These are phyloP conservation scores for Cutaneotrichosporon curvatum DNA, from an alignment of 1,284 basidiomycete genomes.

Conservation along the genomic window DNA sequence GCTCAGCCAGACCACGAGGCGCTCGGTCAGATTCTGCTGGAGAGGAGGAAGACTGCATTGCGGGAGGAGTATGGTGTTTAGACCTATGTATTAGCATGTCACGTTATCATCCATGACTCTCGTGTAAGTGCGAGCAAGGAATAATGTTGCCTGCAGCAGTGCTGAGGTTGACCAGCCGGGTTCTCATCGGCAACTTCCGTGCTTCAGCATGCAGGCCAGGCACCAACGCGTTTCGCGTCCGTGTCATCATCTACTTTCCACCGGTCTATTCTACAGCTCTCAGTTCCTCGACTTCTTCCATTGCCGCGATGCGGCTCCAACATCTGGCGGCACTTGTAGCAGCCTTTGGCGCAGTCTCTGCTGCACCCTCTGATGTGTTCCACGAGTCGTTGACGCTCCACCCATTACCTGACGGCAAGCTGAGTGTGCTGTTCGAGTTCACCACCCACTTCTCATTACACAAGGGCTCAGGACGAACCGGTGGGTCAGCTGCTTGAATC, in stretches of 20 bases:
- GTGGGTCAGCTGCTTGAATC: neutral
- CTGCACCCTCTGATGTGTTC: constrained; percentile 19
- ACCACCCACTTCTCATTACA: constrained; percentile 52
- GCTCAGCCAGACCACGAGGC: constrained; percentile 66
- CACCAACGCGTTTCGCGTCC: no score
- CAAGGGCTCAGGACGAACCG: constrained; percentile 3
- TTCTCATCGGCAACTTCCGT: no score
- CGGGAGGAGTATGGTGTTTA: constrained; percentile 64
- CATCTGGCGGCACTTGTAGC: neutral
- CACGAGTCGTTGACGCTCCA: constrained; percentile 64
- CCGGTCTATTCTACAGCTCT: no score
- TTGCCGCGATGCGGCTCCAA: neutral
- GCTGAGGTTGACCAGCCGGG: no score
- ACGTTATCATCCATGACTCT: no score
- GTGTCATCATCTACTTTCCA: no score
- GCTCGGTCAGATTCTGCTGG: constrained; percentile 70
- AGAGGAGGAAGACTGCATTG: constrained; percentile 70
- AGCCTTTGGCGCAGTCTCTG: neutral
- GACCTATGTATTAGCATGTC: constrained; percentile 1
- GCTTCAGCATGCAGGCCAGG: no score
- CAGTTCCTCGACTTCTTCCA: no score
- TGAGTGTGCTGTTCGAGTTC: constrained; percentile 78
- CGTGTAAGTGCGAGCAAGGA: neutral
- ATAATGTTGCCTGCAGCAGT: neutral
- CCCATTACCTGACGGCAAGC: constrained; percentile 74